Evolutionary conservation across 148 eudicot genomes (phyloP).

Genomic region (Arctostaphylos glauca): DNA sequence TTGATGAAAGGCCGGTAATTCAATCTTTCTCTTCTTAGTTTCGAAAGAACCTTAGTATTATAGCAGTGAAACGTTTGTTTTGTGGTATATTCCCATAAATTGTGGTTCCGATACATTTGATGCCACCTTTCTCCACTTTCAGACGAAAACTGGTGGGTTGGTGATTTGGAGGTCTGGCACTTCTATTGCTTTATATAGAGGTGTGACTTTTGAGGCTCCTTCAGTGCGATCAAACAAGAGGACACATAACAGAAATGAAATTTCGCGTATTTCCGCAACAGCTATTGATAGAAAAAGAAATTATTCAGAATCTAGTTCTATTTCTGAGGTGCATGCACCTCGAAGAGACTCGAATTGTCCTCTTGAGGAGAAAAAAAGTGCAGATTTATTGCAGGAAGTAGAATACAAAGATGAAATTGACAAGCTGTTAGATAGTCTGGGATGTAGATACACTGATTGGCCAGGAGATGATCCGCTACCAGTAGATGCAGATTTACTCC

Average conservation of each 20-base stretch:
- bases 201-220: constrained; percentile 66
- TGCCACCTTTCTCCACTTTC: constrained; percentile 24
- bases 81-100: neutral
- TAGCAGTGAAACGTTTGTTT: neutral
- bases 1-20: neutral
- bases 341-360: constrained; percentile 27
- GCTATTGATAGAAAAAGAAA: constrained; percentile 21
- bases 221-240: constrained; percentile 36
- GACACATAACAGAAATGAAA: constrained; percentile 28
- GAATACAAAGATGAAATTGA: constrained; percentile 88
- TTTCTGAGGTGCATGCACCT: constrained; percentile 20
- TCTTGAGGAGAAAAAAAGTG: constrained; percentile 23
- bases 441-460: constrained; percentile 90
- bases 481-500: constrained; percentile 93
- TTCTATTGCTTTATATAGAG: constrained; percentile 75
- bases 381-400: constrained; percentile 36
- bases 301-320: constrained; percentile 25
- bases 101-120: constrained; percentile 18
- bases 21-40: neutral
- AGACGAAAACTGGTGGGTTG: constrained; percentile 95
- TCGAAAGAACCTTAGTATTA: neutral
- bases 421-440: constrained; percentile 67
- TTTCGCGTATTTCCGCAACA: constrained; percentile 19
- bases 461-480: constrained; percentile 87
- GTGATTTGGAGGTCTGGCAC: constrained; percentile 99